Evolutionary conservation across 495 filamentous ascomycete species (phyloP), one percentile per base, ranked within the genome.

Genomic region (Rhizodiscina lignyota): DNA sequence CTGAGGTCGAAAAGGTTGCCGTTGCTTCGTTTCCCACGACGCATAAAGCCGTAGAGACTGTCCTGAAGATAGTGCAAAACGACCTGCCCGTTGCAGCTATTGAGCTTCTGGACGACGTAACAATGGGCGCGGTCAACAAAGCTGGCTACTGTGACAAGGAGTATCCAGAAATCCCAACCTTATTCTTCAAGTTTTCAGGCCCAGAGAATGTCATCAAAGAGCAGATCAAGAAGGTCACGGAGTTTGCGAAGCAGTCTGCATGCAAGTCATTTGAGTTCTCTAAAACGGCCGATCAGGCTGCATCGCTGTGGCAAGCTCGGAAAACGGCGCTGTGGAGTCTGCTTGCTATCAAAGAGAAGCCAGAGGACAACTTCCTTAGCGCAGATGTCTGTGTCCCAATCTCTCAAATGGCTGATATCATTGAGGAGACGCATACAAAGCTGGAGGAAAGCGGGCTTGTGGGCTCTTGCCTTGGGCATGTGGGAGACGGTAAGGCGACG

Each of bases 381-480:
- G 93, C 86, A 5, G 86, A 94, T 56, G 85, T 91, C 10, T 79
- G 85, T 0, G 86, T 94, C 5, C 86, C 86, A 0, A 69, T 94
- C 32, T 85, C 79, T 37, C 60, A 84, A 29, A 62, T 94, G 16
- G 77, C 84, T 2, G 85, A 93, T 53, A 82, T 93, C 26, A 87
- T 93, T 37, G 72, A 92, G 49, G 68, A 80, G 26, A 84, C 80
- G 34, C 89, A 93, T 59, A 80, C 83, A 47, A 82, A 91, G 52
- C 72, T 93, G 61, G 79, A 87, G 47, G 72, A 80, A 5, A 60
- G 87, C 5, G 83, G 82, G 2, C 55, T 93, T 6, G 87, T 93
- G 48, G 83, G 82, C 15, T 81, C 73, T 51, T 83, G 87, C 18
- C 63, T 94, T 0, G 83, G 79, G 10, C 83, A 91, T 42, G 74